A percentile compares a stretch with the other conserved stretches of the same genome.
These are phyloP conservation scores for Xanthoconium separans DNA, from an alignment of 1,284 basidiomycete genomes.

Conservation along the genomic window DNA sequence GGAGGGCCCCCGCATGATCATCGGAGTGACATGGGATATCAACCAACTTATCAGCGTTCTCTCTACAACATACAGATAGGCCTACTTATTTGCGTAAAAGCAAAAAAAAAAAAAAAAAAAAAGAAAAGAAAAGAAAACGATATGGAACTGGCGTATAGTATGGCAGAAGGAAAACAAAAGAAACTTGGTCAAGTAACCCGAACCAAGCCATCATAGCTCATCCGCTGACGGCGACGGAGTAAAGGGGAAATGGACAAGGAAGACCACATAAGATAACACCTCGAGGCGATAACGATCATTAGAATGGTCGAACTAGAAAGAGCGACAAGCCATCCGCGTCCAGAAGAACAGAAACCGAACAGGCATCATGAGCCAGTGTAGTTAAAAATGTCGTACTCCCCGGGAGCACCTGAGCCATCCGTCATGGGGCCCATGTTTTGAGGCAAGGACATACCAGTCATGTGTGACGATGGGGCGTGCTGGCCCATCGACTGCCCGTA, in stretches of 20 bases:
- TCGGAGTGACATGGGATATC: not conserved
- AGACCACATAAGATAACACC: constrained; percentile 22
- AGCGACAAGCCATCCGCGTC: constrained; percentile 19
- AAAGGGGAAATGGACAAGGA: constrained; percentile 2
- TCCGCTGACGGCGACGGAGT: constrained; percentile 4
- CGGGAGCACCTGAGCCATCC: constrained; percentile 29
- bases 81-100: constrained; percentile 24
- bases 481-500: constrained; percentile 33
- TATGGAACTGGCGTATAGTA: constrained; percentile 23
- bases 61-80: constrained; percentile 32
- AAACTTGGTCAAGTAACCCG: not conserved
- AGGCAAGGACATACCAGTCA: constrained; percentile 41
- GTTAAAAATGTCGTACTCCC: constrained; percentile 51
- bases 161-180: constrained; percentile 1
- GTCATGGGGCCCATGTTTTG: constrained; percentile 38
- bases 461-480: constrained; percentile 34
- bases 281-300: constrained; percentile 22
- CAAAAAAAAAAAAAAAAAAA: constrained; percentile 2
- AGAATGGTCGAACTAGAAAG: constrained; percentile 20
- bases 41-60: constrained; percentile 5
- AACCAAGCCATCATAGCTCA: constrained; percentile 6
- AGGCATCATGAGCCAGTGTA: constrained; percentile 42
- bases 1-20: not conserved
- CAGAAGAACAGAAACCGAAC: constrained; percentile 8
- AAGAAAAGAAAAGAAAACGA: not conserved